phyloP scores from a whole-genome alignment of 1,284 basidiomycete genomes.

The Apiotrichum veenhuisii region DNA sequence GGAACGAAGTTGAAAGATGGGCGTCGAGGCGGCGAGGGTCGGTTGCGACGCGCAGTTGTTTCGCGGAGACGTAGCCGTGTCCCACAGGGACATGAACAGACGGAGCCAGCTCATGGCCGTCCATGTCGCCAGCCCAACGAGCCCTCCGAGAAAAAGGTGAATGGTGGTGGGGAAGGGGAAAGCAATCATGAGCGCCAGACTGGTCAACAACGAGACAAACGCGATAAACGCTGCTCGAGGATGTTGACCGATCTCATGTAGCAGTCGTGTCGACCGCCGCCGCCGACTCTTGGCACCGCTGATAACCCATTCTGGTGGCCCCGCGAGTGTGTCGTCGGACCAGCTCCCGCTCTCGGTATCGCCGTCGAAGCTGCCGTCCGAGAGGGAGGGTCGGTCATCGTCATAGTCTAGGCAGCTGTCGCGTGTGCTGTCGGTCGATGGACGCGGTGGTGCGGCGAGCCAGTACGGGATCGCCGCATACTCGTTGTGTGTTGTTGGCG shows the following conservation, averaged over 20 bases:
- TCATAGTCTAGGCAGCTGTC: no score
- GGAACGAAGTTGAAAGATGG: not conserved
- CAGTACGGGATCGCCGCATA: no score
- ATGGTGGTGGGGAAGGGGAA: constrained; percentile 39
- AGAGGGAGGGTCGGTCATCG: no score
- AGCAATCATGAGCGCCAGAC: constrained; percentile 19
- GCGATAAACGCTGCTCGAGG: not conserved
- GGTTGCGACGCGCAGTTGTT: not conserved
- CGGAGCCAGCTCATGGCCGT: not conserved
- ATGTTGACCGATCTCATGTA: not conserved
- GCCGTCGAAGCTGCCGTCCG: not conserved
- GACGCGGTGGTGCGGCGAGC: no score
- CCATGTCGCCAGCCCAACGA: not conserved
- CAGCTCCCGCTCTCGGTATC: not conserved
- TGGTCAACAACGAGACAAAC: not conserved
- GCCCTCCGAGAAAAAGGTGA: constrained; percentile 24
- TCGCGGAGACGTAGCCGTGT: not conserved
- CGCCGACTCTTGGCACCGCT: no score
- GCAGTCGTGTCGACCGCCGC: not conserved
- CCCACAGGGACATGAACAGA: not conserved
- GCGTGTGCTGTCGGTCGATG: no score
- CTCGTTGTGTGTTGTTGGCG: no score
- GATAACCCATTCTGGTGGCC: no score
- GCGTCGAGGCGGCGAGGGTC: not conserved
- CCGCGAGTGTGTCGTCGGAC: not conserved